Base-by-base conservation (phyloP, 2,329 filamentous ascomycete genomes). In the Esteya vermicola region DNA sequence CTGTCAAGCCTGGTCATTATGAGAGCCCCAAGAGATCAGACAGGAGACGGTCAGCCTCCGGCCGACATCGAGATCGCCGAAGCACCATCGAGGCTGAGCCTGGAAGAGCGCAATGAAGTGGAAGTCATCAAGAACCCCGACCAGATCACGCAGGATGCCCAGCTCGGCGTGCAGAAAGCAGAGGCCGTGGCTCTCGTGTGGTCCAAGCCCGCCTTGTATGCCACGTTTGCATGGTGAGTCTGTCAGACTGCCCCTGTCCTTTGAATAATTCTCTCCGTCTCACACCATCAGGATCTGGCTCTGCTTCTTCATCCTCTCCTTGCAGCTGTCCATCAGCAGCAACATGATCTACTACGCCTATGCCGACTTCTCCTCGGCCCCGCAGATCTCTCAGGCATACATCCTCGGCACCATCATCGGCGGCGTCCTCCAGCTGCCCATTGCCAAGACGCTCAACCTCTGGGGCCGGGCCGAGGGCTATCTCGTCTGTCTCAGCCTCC, bases 401-500 rank as follows among this genome's bases (percentile, higher is more conserved):
- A 68, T 78, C 44, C 61, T 78, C 9, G 60, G 70, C 18, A 64
- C 59, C 45, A 57, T 72, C 32, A 68, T 78, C 36, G 57, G 61
- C 50, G 77, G 72, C 26, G 64, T 78, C 19, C 63, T 70, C 43
- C 77, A 78, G 51, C 66, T 81, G 5, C 72, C 76, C 1, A 65
- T 78, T 47, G 75, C 78, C 38, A 82, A 81, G 55, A 61, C 80
- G 16, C 63, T 81, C 35, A 73, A 83, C 55, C 64, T 78, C 23
- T 81, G 73, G 63, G 78, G 76, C 41, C 72, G 78, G 30, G 68
- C 76, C 10, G 68, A 79, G 52, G 78, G 74, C 12, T 71, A 78
- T 46, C 56, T 66, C 21, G 43, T 76, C 23, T 70, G 70, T 51
- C 59, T 75, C 1, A 35, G 64, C 12, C 57, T 72, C 37, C 66